These are phyloP conservation scores for Suillus clintonianus DNA, from an alignment of 768 basidiomycete species.

Conservation along the genomic window DNA sequence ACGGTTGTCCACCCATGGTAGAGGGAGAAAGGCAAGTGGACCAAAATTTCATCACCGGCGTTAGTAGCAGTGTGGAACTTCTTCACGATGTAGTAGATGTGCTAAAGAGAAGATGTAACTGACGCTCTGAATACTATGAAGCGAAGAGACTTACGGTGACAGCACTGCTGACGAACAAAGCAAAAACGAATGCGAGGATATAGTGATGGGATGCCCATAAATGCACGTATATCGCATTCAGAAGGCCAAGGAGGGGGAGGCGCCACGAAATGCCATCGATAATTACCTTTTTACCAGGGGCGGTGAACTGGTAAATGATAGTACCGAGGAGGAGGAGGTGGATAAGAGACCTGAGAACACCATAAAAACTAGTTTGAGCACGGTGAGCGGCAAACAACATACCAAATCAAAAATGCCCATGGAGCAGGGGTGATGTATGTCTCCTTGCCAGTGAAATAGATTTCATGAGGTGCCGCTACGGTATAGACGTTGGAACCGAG, in stretches of 20 bases:
- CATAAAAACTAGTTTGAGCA: background rate
- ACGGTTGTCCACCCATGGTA: conserved; percentile 94
- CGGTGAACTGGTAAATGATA: conserved; percentile 88
- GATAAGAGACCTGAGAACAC: conserved; percentile 68
- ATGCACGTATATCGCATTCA: conserved; percentile 90
- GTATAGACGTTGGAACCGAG: conserved; percentile 91
- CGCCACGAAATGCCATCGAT: conserved; percentile 91
- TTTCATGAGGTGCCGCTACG: conserved; percentile 70
- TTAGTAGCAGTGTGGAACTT: conserved; percentile 72
- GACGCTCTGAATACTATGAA: conserved; percentile 31
- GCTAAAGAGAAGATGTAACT: conserved; percentile 49
- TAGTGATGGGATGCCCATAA: conserved; percentile 82
- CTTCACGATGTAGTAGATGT: conserved; percentile 95
- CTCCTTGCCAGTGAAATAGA: conserved; percentile 74
- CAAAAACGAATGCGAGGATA: conserved; percentile 80
- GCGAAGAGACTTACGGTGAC: conserved; percentile 42
- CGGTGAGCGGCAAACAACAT: conserved; percentile 14
- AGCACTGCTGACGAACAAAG: conserved; percentile 81
- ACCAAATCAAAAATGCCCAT: conserved; percentile 93
- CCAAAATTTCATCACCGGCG: conserved; percentile 78
- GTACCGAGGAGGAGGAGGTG: conserved; percentile 91
- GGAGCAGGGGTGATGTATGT: conserved; percentile 95
- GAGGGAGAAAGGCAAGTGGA: conserved; percentile 95
- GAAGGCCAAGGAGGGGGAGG: conserved; percentile 82
- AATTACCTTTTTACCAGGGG: conserved; percentile 71